Base-by-base conservation (phyloP, 169 alveolate species). In the Plasmodium gallinaceum region DNA sequence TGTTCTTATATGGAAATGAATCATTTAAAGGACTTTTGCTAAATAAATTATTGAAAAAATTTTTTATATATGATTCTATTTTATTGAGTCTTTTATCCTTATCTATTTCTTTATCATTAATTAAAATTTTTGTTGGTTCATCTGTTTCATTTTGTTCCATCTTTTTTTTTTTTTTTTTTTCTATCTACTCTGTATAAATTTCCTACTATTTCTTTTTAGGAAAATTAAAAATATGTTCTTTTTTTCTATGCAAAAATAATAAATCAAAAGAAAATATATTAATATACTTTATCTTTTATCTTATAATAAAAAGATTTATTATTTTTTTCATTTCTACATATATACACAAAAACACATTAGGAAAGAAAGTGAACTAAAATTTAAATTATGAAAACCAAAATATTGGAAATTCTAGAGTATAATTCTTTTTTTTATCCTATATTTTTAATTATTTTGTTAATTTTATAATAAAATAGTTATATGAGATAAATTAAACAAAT, bases 51-150 rank as follows among this genome's bases (percentile, higher is more conserved):
- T 75, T 62, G 52, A 62, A 64, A 32, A 75, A 51, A 48, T 46
- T 68, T 4, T 45, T 75, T 18, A 75, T 62, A 18, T 68, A 62
- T 3, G 8, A 42, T 66, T 16, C 61, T 14, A 62, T 48, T 52
- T 43, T 75, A 20, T 43, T 12, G 7, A 62, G 16, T 32, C 54
- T 65, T 66, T 66, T 26, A 42, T n/a, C 52, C 9, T 62, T 51
- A 14, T 62, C 74, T 62, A 75, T 66, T n/a, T 75, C 88, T 52
- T 75, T 64, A 52, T 64, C 52, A 39, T 75, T 75, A 20, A 75
- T 20, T 39, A 75, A 43, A 52, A 75, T 51, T 39, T 68, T 64
- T 32, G 88, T 46, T 39, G 65, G 14, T 24, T 45, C 51, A 12
- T 45, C 58, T 42, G 37, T 16, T 14, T 58, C 87, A 73, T 60